Percentiles rank a stretch among this genome's conserved stretches.
Conservation (phyloP, 2,329 filamentous ascomycete species). For the Ustulina deusta region DNA sequence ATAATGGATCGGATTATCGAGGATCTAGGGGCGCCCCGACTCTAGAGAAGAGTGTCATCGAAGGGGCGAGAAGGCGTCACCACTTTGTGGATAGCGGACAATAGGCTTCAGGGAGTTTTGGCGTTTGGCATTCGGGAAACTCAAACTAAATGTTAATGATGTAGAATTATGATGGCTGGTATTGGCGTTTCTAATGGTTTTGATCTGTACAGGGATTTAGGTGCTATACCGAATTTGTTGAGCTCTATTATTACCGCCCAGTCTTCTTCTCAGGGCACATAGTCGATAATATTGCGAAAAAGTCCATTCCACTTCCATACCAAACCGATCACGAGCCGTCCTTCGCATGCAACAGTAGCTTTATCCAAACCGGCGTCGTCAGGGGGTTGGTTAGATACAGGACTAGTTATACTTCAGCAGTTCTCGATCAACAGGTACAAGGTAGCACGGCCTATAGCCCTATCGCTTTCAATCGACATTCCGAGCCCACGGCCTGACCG, state of each 20-base stretch:
- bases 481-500: not conserved
- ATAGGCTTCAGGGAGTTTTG: conserved; percentile 4
- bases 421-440: not conserved
- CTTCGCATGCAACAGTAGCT: not conserved
- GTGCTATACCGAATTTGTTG: conserved; percentile 1
- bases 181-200: conserved; percentile 14
- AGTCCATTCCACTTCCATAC: not conserved
- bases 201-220: conserved; percentile 3
- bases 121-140: conserved; percentile 19
- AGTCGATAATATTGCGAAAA: not conserved
- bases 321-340: not conserved
- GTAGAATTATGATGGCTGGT: conserved; percentile 3
- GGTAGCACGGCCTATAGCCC: not conserved
- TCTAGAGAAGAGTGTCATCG: conserved; percentile 43
- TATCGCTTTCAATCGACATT: not conserved
- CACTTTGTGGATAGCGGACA: conserved; percentile 22
- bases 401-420: conserved; percentile 7
- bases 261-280: not conserved
- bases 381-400: not conserved
- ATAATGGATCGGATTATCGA: conserved; percentile 45
- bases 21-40: conserved; percentile 43
- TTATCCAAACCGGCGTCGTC: not conserved
- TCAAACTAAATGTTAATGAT: conserved; percentile 12
- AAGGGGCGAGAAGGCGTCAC: conserved; percentile 33
- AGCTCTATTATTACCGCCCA: not conserved